Percentiles rank a stretch among this genome's conserved stretches.
Conservation (phyloP, 768 basidiomycete species). For the Trametes sanguinea region DNA sequence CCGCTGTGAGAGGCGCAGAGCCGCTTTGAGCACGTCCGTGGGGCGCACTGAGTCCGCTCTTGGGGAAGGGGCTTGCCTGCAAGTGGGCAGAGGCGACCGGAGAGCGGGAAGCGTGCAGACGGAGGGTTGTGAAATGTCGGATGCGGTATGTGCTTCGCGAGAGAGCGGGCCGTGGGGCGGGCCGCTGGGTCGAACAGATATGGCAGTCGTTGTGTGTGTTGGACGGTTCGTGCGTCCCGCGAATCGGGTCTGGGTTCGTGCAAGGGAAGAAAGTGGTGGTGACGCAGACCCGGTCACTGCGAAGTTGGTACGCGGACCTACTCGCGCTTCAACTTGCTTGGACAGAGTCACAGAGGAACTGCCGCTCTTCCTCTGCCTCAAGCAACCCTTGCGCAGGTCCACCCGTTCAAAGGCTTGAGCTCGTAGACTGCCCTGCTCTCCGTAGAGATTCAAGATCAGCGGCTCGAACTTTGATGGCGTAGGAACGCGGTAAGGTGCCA, state of each 20-base stretch:
- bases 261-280: too few relatives aligned
- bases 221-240: background rate
- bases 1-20: conserved; percentile 1
- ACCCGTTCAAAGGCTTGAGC: too few relatives aligned
- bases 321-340: too few relatives aligned
- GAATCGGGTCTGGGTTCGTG: background rate
- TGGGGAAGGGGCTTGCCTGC: background rate
- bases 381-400: too few relatives aligned
- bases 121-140: background rate
- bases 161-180: background rate
- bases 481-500: background rate
- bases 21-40: background rate
- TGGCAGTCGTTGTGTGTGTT: background rate
- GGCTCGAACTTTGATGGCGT: background rate
- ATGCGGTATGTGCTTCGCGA: background rate
- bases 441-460: too few relatives aligned
- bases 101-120: background rate
- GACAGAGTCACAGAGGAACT: too few relatives aligned
- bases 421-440: too few relatives aligned
- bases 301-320: too few relatives aligned
- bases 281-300: background rate
- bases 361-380: too few relatives aligned
- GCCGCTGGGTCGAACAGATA: background rate
- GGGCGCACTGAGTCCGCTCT: background rate
- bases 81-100: background rate